Base-by-base conservation (phyloP, 441 rosid species). In the Euphorbia schlechtendalii region DNA sequence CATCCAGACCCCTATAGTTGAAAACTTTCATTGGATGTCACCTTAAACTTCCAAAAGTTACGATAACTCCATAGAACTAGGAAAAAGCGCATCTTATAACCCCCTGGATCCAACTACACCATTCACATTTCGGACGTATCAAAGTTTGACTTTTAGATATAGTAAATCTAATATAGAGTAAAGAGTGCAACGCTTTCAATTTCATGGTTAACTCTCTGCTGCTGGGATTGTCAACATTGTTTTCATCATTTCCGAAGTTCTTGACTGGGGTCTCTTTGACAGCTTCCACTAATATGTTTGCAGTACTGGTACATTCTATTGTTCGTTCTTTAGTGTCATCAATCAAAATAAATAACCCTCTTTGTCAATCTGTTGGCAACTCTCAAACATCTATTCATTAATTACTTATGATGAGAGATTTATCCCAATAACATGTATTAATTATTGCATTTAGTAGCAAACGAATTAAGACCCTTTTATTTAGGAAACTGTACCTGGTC, bases 401-500 rank as follows among this genome's bases (percentile, higher is more conserved):
- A 40, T 40, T 28, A 51, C 28, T 63, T 69, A 63, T 58, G 70
- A 58, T 62, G 73, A 56, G 53, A 45, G 36, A 5, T 53, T n/a
- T 15, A 21, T 21, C 22, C 8, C 52, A n/a, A n/a, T n/a, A 34
- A 22, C 49, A 15, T 18, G 21, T 43, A 18, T 55, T n/a, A n/a
- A n/a, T n/a, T n/a, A n/a, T n/a, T n/a, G n/a, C n/a, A n/a, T n/a
- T n/a, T n/a, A n/a, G n/a, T 53, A 59, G 21, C 36, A 54, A 67
- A 57, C 8, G 17, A 55, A 12, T 38, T 0, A 51, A 38, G 46
- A 14, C 61, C 17, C 20, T 57, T 3, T 4, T 1, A 54, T 20
- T 38, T 30, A 51, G 59, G 12, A 27, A 62, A 27, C 9, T 11
- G 27, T 59, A 77, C 80, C 80, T 70, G 51, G 52, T 53, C 60